A percentile compares a stretch with the other conserved stretches of the same genome.
Evolutionary conservation across 2,329 filamentous ascomycete genomes (phyloP).

Genomic region (Botryotinia calthae): DNA sequence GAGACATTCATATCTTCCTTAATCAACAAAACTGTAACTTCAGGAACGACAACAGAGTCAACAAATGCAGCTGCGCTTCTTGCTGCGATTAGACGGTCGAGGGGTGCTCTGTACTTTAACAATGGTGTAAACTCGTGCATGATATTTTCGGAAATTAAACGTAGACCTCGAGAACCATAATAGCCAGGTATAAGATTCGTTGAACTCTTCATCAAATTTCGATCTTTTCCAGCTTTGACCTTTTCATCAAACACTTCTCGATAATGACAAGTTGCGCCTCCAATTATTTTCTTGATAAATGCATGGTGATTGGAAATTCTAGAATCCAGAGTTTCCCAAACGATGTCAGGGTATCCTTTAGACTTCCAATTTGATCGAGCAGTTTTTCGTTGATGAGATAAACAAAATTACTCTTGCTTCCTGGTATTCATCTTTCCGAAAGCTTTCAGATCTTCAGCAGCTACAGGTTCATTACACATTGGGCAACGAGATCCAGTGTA

Average conservation of each 20-base stretch:
- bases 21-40: slow-evolving; percentile 55
- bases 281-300: slow-evolving; percentile 58
- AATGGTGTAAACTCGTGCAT: slow-evolving; percentile 57
- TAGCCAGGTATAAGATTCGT: slow-evolving; percentile 68
- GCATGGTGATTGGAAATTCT: slow-evolving; percentile 58
- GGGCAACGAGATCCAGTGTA: slow-evolving; percentile 50
- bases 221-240: slow-evolving; percentile 56
- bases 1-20: slow-evolving; percentile 56
- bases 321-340: slow-evolving; percentile 61
- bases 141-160: slow-evolving; percentile 68
- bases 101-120: slow-evolving; percentile 60
- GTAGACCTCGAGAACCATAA: slow-evolving; percentile 74
- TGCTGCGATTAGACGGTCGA: slow-evolving; percentile 64
- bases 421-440: slow-evolving; percentile 56
- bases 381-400: slow-evolving; percentile 55
- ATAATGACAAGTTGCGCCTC: slow-evolving; percentile 56
- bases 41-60: slow-evolving; percentile 74
- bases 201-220: slow-evolving; percentile 56
- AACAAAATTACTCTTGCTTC: slow-evolving; percentile 62
- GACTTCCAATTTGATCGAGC: slow-evolving; percentile 45
- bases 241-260: slow-evolving; percentile 53
- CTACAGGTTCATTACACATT: slow-evolving; percentile 62
- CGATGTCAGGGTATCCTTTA: slow-evolving; percentile 65
- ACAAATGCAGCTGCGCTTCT: slow-evolving; percentile 68
- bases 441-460: slow-evolving; percentile 51